Evolutionary conservation across 129 eudicot genomes (phyloP), one percentile per base, ranked within the genome.

Genomic region (Centella asiatica): DNA sequence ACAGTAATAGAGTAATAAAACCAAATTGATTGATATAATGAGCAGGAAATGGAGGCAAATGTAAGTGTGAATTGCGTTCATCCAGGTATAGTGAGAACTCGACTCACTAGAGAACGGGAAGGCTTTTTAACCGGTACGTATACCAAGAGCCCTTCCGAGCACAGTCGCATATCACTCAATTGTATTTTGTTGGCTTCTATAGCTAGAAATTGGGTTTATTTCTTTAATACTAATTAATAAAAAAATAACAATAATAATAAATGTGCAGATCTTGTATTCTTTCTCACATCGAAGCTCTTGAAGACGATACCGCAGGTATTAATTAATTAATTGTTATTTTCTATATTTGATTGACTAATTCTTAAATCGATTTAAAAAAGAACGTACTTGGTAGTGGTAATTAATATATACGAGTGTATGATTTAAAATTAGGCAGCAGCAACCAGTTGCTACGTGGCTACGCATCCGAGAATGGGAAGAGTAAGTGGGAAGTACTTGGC

Each of bases 21-120:
- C n/a, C n/a, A n/a, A n/a, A n/a, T n/a, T n/a, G n/a, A n/a, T n/a
- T 53, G 58, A 52, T 10, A 27, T 62, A 36, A 50, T 48, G 29
- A 7, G 28, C 79, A 92, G 99, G 70, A 78, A 75, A 84, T 80
- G 88, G 79, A 72, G 31, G 90, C 85, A 62, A 87, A 84, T 8
- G 95, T 92, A 44, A 92, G 86, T 14, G 95, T 74, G 29, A 93
- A 93, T 52, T 85, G 92, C 65, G 96, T 93, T 49, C 99, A 93
- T 80, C 99, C 99, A 2, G 99, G 99, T 31, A 77, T 93, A 47
- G 99, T 88, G 39, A 80, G 96, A 70, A 93, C 99, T 25, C 56
- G 96, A 47, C 99, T 93, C 73, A 93, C 96, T 44, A 78, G 99
- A 83, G 99, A 93, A 9, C 86, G 92, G 28, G 96, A 93, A 80